phyloP scores from a whole-genome alignment of 345 rosid genomes.

The Arabis hirsuta region DNA sequence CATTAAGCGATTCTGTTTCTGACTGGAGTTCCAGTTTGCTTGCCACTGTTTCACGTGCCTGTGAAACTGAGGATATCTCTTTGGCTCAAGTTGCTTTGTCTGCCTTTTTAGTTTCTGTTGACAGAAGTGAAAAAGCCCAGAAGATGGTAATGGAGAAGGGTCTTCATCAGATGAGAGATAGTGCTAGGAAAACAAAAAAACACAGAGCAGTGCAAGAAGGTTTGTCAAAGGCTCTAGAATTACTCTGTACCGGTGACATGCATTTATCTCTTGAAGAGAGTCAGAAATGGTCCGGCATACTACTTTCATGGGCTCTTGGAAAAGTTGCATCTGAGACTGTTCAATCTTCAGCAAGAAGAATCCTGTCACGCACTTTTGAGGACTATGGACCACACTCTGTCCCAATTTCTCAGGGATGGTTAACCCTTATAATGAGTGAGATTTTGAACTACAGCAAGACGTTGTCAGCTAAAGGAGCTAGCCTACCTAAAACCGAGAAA shows the following conservation, averaged over 20 bases:
- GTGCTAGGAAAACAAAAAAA: slow-evolving; percentile 67
- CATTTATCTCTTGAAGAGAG: slow-evolving; percentile 88
- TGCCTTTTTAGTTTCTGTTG: slow-evolving; percentile 81
- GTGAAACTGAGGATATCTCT: slow-evolving; percentile 79
- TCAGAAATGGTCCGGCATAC: slow-evolving; percentile 86
- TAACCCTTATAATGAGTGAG: slow-evolving; percentile 74
- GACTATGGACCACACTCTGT: slow-evolving; percentile 73
- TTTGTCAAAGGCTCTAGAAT: slow-evolving; percentile 83
- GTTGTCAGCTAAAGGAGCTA: slow-evolving; percentile 60
- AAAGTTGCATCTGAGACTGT: slow-evolving; percentile 61
- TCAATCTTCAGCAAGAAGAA: slow-evolving; percentile 71
- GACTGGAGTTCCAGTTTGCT: slow-evolving; percentile 95
- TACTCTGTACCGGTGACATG: slow-evolving; percentile 64
- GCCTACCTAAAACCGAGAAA: slow-evolving; percentile 61
- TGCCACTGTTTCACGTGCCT: slow-evolving; percentile 75
- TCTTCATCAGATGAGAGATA: slow-evolving; percentile 81
- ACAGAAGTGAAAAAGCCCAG: slow-evolving; percentile 72
- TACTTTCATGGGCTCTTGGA: slow-evolving; percentile 83
- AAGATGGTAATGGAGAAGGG: slow-evolving; percentile 79
- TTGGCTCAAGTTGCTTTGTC: slow-evolving; percentile 87
- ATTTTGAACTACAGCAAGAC: slow-evolving; percentile 58
- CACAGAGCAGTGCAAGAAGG: slow-evolving; percentile 80
- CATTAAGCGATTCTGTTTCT: slow-evolving; percentile 80
- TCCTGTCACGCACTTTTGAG: slow-evolving; percentile 84
- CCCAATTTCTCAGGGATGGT: slow-evolving; percentile 96